Conservation (phyloP, 106 monocot genomes). For the Triglochin maritima region DNA sequence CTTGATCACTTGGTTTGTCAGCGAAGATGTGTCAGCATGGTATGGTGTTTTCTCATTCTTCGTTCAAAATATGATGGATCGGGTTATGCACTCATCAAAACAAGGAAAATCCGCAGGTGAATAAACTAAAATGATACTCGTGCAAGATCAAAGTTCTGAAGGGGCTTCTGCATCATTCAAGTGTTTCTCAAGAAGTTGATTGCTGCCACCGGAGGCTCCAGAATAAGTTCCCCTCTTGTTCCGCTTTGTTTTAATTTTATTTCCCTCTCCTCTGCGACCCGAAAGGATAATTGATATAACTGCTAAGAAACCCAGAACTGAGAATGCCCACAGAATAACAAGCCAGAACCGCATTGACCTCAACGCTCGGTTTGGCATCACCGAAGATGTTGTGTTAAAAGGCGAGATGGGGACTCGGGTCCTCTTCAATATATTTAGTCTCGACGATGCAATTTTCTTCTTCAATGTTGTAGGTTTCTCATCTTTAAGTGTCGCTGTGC, state of each 20-base stretch:
- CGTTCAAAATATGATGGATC: no score
- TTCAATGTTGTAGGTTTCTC: background rate
- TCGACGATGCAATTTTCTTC: conserved; percentile 5
- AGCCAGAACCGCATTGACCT: conserved; percentile 42
- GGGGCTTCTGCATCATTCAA: conserved; percentile 9
- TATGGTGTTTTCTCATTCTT: no score
- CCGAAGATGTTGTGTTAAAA: conserved; percentile 6
- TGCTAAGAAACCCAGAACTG: conserved; percentile 55
- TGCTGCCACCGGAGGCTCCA: conserved; percentile 4
- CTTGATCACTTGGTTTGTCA: no score
- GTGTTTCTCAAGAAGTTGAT: conserved; percentile 10
- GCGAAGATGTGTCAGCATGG: no score
- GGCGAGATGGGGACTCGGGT: conserved; percentile 1
- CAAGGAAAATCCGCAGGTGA: no score
- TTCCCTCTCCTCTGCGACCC: conserved; percentile 17
- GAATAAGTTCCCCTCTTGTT: conserved; percentile 25
- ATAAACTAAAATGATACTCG: no score
- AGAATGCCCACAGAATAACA: conserved; percentile 64
- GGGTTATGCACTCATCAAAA: no score
- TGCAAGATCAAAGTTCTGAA: conserved; percentile 10
- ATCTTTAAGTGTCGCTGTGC: background rate
- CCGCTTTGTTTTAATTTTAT: conserved; percentile 29
- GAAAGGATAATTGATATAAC: conserved; percentile 52
- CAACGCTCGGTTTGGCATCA: conserved; percentile 4
- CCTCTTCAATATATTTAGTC: background rate